Evolutionary conservation across 2,329 filamentous ascomycete genomes (phyloP).

Genomic region (Claviceps paspali): DNA sequence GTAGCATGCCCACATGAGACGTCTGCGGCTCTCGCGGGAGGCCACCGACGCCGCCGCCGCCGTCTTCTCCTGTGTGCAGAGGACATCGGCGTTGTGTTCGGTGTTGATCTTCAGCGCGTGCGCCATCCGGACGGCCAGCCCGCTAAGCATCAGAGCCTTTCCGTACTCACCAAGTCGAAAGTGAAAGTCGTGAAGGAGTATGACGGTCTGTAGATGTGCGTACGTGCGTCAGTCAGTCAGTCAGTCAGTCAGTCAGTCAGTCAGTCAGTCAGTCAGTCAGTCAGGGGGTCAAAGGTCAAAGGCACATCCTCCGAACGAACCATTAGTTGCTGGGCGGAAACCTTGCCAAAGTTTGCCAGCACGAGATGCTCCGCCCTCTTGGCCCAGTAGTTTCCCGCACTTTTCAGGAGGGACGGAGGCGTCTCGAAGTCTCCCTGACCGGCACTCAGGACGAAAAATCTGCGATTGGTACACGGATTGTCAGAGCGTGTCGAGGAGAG

Average conservation of each 20-base stretch:
- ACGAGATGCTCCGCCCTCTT: conserved; percentile 21
- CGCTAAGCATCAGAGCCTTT: conserved; percentile 25
- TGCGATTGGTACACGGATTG: too few species aligned
- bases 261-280: too few species aligned
- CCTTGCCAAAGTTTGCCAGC: conserved; percentile 23
- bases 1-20: conserved; percentile 28
- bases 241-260: too few species aligned
- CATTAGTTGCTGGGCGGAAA: conserved; percentile 24
- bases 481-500: too few species aligned
- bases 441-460: conserved; percentile 19
- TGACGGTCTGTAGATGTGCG: conserved; percentile 23
- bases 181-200: conserved; percentile 25
- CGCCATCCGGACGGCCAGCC: conserved; percentile 25
- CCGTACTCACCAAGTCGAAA: conserved; percentile 24
- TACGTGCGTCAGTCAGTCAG: too few species aligned
- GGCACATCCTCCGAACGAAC: too few species aligned
- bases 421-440: conserved; percentile 16
- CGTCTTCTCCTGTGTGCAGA: conserved; percentile 20
- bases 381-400: conserved; percentile 23
- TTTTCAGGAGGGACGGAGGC: conserved; percentile 15
- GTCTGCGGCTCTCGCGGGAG: conserved; percentile 22
- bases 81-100: conserved; percentile 21
- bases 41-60: conserved; percentile 19
- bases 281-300: too few species aligned
- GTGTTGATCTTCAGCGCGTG: conserved; percentile 25